Evolutionary conservation across 2,329 filamentous ascomycete genomes (phyloP), one percentile per base, ranked within the genome.

Genomic region (Xylaria sp.): DNA sequence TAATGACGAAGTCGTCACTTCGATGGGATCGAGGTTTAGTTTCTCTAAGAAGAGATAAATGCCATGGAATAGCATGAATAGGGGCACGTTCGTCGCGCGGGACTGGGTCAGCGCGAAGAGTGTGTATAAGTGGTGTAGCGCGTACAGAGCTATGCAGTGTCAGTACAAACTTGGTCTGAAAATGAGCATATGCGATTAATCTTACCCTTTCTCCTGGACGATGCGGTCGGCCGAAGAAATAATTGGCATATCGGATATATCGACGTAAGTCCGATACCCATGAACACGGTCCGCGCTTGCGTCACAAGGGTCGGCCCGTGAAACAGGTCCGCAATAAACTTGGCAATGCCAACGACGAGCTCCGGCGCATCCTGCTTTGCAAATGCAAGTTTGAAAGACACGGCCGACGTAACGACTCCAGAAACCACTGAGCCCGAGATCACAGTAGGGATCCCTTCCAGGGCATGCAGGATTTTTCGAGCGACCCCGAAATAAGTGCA

Each of bases 341-440:
- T 72, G 0, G 76, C 76, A 51, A 79, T 74, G 2, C 78, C 79
- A 2, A 77, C 73, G 23, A 93, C 78, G 7, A 96, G 79, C 72
- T 97, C 94, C 0, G 93, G 92, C 0, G 92, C 90, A 73, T 97
- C 94, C 57, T 91, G 87, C 52, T 85, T 83, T 0, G 92, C 94
- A 71, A 97, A 97, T 1, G 88, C 87, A 23, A 97, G 76, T 75
- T 99, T 99, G 80, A 97, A 99, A 3, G 87, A 80, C 19, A 94
- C 81, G 0, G 90, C 89, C 1, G 79, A 75, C 3, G 76, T 75
- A 5, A 78, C 72, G 2, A 84, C 72, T 9, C 76, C 71, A 0
- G 76, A 74, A 3, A 76, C 73, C 4, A 77, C 66, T 0, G 75
- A 73, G 1, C 78, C 75, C 10, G 75, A 73, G 6, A 78, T 66